A percentile compares a stretch with the other conserved stretches of the same genome.
Conservation (phyloP, 352 stramenopile genomes). For the Hyaloperonospora brassicae region DNA sequence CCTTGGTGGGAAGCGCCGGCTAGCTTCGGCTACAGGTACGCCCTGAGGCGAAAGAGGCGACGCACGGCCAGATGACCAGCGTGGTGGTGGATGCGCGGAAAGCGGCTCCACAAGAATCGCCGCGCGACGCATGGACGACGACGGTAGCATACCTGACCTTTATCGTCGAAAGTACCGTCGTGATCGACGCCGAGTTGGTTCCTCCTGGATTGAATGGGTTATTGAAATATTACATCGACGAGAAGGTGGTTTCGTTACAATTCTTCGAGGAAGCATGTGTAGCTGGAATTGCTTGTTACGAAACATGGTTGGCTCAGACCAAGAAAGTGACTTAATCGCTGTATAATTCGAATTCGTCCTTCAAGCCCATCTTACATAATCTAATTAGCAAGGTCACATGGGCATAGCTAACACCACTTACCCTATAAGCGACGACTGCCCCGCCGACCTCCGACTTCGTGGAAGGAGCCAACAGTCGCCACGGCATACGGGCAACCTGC, state of each 20-base stretch:
- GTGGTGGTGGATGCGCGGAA: too few relatives aligned
- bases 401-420: background rate
- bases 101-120: too few relatives aligned
- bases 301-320: background rate
- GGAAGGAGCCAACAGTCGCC: too few relatives aligned
- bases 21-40: too few relatives aligned
- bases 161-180: background rate
- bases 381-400: background rate
- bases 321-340: background rate
- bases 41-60: too few relatives aligned
- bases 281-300: too few relatives aligned
- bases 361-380: constrained; percentile 4
- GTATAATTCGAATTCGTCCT: constrained; percentile 1
- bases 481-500: too few relatives aligned
- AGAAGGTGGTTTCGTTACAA: background rate
- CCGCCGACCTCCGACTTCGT: too few relatives aligned
- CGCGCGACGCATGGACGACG: background rate
- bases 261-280: too few relatives aligned
- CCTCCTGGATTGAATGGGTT: background rate
- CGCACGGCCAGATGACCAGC: too few relatives aligned
- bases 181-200: background rate
- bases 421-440: too few relatives aligned
- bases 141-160: background rate
- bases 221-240: background rate
- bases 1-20: too few relatives aligned